Conservation (phyloP, 306 rosid species). For the Trifolium repens region DNA sequence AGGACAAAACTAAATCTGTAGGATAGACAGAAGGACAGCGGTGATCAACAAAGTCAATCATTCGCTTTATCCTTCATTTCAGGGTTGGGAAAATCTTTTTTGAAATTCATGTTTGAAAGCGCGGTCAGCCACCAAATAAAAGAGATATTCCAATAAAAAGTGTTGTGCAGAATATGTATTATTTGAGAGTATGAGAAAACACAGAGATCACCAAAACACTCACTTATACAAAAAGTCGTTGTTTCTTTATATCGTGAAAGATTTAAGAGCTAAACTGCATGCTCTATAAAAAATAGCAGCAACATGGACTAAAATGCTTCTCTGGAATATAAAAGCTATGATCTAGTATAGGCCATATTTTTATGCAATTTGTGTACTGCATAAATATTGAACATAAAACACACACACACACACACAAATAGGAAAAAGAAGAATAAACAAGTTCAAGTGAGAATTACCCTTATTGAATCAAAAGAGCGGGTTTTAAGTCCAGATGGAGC, state of each 20-base stretch:
- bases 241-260: background rate
- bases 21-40: background rate
- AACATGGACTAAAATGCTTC: background rate
- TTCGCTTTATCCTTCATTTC: background rate
- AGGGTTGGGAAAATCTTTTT: constrained; percentile 10
- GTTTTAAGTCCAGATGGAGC: constrained; percentile 68
- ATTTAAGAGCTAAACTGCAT: constrained; percentile 25
- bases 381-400: constrained; percentile 3
- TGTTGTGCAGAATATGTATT: constrained; percentile 8
- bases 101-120: constrained; percentile 24
- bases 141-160: constrained; percentile 12
- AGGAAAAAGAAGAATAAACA: constrained; percentile 21
- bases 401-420: background rate
- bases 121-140: constrained; percentile 1
- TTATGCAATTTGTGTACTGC: constrained; percentile 13
- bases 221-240: background rate
- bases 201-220: constrained; percentile 5
- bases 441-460: constrained; percentile 46
- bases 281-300: background rate
- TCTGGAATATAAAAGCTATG: background rate
- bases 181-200: constrained; percentile 2
- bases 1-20: too few species aligned
- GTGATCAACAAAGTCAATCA: background rate
- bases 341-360: constrained; percentile 25
- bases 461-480: constrained; percentile 58